These are phyloP conservation scores for Phoma herbarum DNA, from an alignment of 2,329 filamentous ascomycete genomes.

Conservation along the genomic window DNA sequence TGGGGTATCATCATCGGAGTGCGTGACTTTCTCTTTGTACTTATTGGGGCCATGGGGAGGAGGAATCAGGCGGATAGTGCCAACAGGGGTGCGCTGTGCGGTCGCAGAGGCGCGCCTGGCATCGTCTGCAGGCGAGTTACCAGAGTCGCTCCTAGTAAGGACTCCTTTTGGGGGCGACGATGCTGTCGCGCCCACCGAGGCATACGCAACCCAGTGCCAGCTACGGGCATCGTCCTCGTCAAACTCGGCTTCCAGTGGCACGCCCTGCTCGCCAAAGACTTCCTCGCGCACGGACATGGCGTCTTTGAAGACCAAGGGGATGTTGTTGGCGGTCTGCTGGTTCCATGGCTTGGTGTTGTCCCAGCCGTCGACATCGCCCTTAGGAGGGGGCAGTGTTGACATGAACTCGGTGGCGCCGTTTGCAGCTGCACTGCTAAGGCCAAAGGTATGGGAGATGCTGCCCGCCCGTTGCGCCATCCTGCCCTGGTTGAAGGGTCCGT, in stretches of 20 bases:
- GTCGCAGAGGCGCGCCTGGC: constrained; percentile 48
- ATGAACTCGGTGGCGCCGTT: constrained; percentile 53
- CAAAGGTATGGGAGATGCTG: constrained; percentile 34
- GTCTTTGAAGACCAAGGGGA: constrained; percentile 60
- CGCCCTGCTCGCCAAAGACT: constrained; percentile 67
- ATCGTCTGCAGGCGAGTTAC: constrained; percentile 52
- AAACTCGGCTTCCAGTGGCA: constrained; percentile 72
- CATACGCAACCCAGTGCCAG: constrained; percentile 90
- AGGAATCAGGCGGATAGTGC: constrained; percentile 81
- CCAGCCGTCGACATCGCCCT: constrained; percentile 47
- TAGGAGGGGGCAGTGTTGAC: constrained; percentile 49
- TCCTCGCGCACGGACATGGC: constrained; percentile 66
- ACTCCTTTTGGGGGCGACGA: constrained; percentile 42
- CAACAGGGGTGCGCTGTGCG: constrained; percentile 66
- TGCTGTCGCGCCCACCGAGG: constrained; percentile 62
- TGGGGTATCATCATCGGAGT: constrained; percentile 43
- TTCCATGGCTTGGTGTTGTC: constrained; percentile 46
- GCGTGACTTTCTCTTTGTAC: constrained; percentile 47
- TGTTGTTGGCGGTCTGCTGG: constrained; percentile 41
- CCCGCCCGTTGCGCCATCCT: constrained; percentile 6
- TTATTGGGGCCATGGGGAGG: constrained; percentile 78
- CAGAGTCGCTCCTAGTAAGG: constrained; percentile 56
- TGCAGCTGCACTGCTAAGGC: constrained; percentile 23
- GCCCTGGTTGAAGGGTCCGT: constrained; percentile 7
- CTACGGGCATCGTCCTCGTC: constrained; percentile 81